A percentile compares a stretch with the other conserved stretches of the same genome.
Evolutionary conservation across 2,329 filamentous ascomycete species (phyloP).

Genomic region (Hymenoscyphus linearis): DNA sequence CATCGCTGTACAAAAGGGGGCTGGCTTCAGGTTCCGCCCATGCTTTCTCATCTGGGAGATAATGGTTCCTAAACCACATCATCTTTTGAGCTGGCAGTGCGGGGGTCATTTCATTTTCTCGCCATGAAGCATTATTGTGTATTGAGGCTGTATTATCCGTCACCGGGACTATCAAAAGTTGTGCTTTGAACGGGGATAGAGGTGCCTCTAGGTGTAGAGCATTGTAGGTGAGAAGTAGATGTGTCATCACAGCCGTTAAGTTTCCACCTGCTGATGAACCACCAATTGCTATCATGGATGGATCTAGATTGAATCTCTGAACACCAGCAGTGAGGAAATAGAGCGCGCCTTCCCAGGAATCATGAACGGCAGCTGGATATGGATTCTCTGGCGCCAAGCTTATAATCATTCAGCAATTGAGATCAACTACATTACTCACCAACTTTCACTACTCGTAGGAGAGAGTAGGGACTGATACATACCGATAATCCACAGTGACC

Average conservation of each 20-base stretch:
- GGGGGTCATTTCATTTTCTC: conserved; percentile 44
- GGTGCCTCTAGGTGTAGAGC: conserved; percentile 35
- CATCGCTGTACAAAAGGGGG: conserved; percentile 45
- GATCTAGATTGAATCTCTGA: conserved; percentile 36
- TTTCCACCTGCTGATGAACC: conserved; percentile 50
- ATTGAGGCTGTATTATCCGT: conserved; percentile 50
- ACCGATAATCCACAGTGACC: conserved; percentile 52
- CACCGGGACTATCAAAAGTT: conserved; percentile 53
- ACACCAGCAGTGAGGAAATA: conserved; percentile 34
- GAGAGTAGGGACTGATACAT: conserved; percentile 1
- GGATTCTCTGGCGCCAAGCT: conserved; percentile 52
- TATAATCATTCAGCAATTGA: neutral
- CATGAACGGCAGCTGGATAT: conserved; percentile 51
- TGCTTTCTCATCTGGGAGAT: conserved; percentile 43
- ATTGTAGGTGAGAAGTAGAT: conserved; percentile 35
- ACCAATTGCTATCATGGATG: conserved; percentile 40
- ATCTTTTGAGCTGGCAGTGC: conserved; percentile 52
- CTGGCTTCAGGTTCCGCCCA: conserved; percentile 49
- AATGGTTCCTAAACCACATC: conserved; percentile 55
- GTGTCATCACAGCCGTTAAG: conserved; percentile 47
- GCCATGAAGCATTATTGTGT: conserved; percentile 42
- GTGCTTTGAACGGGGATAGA: conserved; percentile 29
- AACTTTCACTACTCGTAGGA: neutral
- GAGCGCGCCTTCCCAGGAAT: conserved; percentile 50
- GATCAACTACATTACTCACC: neutral